Base-by-base conservation (phyloP, 2,329 filamentous ascomycete genomes). In the Fusarium sp. region DNA sequence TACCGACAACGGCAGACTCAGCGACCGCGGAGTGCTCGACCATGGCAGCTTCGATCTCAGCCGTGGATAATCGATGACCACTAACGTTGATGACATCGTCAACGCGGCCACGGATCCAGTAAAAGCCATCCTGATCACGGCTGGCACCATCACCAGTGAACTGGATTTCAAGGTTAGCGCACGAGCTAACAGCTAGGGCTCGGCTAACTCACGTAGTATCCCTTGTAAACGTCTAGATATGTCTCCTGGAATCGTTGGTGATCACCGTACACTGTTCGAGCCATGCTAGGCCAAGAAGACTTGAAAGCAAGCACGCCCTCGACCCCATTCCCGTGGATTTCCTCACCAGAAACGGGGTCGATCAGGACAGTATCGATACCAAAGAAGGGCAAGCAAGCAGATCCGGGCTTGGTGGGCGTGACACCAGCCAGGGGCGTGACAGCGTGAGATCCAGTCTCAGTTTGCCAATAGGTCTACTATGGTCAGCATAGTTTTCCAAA, bases 201-300 rank as follows among this genome's bases (percentile, higher is more conserved):
- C 5, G 1, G 0, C 37, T 22, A 11, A 87, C 93, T 88, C 85
- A 96, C 94, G 84, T 98, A 98, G 87, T 96, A 97, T 71, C 95
- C 95, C 85, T 95, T 94, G 88, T 98, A 98, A 7, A 97, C 94
- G 79, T 96, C 97, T 78, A 98, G 85, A 83, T 98, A 98, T 22
- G 96, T 98, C 76, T 98, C 95, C 94, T 97, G 95, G 83, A 97
- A 98, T 80, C 95, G 90, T 88, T 96, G 95, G 87, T 98, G 95
- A 27, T 95, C 94, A 74, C 95, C 95, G 90, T 94, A 98, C 67
- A 98, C 95, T n/a, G 95, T 98, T 76, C 95, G 93, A 37, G 95
- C 94, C 95, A 98, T 98, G 82, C 94, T 97, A 22, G 95, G 95
- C 95, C 95, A 98, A 66, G 95, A 89, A 84, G 97, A 93, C 88